These are phyloP conservation scores for Ormosia semicastrata DNA, from an alignment of 306 rosid species.

Conservation along the genomic window DNA sequence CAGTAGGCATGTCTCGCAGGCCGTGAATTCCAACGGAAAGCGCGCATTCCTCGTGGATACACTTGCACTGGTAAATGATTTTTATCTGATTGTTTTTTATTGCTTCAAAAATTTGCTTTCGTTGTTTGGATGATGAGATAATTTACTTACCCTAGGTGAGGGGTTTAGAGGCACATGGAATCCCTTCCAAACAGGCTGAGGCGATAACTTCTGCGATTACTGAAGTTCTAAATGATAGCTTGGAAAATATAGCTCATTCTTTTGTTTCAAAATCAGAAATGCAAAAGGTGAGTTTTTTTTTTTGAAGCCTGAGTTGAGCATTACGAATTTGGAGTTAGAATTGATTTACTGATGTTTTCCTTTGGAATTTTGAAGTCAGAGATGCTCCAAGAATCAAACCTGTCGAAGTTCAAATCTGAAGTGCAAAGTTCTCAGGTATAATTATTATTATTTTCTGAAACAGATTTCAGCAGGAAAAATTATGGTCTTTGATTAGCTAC, in stretches of 20 bases:
- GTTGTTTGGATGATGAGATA: slow-evolving; percentile 1
- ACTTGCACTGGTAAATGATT: slow-evolving; percentile 40
- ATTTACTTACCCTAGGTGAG: slow-evolving; percentile 36
- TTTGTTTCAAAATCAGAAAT: slow-evolving; percentile 51
- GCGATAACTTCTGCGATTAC: slow-evolving; percentile 58
- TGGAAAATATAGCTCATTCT: slow-evolving; percentile 51
- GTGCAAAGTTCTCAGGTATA: slow-evolving; percentile 62
- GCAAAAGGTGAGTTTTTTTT: slow-evolving; percentile 35
- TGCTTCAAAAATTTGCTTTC: background rate
- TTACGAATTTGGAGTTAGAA: background rate
- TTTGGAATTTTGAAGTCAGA: slow-evolving; percentile 35
- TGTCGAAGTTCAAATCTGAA: slow-evolving; percentile 55
- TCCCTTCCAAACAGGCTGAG: slow-evolving; percentile 65
- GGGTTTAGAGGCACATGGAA: slow-evolving; percentile 55
- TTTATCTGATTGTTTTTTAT: background rate
- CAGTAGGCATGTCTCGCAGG: slow-evolving; percentile 40
- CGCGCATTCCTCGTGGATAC: slow-evolving; percentile 68
- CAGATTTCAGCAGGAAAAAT: background rate
- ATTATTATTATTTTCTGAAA: background rate
- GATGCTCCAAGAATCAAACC: slow-evolving; percentile 46
- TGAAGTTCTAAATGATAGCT: slow-evolving; percentile 52
- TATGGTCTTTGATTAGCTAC: background rate
- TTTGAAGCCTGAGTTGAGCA: background rate
- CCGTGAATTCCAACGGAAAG: slow-evolving; percentile 35
- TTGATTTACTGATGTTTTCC: background rate